phyloP scores from a whole-genome alignment of 345 rosid species.

The Gossypium thurberi region DNA sequence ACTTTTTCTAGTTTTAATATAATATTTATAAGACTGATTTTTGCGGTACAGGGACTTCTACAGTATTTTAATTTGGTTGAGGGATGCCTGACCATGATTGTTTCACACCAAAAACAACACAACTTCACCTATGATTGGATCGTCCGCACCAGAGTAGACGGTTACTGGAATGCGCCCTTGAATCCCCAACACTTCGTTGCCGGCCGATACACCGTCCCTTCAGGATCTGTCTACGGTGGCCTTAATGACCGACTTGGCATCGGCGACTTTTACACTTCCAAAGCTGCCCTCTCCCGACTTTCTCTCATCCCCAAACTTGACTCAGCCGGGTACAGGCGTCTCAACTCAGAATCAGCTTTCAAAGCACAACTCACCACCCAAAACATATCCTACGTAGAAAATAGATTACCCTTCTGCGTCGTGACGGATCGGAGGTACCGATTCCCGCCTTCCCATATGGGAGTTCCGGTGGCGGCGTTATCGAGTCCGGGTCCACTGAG shows the following conservation, averaged over 20 bases:
- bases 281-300: constrained; percentile 73
- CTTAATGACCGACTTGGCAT: constrained; percentile 89
- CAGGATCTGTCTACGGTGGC: constrained; percentile 81
- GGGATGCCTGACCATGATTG: constrained; percentile 68
- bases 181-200: constrained; percentile 49
- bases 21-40: no score
- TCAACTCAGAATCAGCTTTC: constrained; percentile 88
- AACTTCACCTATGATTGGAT: constrained; percentile 84
- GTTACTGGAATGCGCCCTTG: constrained; percentile 74
- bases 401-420: constrained; percentile 67
- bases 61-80: constrained; percentile 84
- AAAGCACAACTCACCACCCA: constrained; percentile 63
- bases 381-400: constrained; percentile 34
- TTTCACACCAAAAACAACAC: constrained; percentile 39
- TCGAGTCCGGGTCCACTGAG: constrained; percentile 75
- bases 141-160: constrained; percentile 87
- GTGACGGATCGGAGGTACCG: constrained; percentile 60
- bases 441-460: constrained; percentile 54
- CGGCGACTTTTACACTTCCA: constrained; percentile 57
- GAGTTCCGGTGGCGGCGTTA: constrained; percentile 73
- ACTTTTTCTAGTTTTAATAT: no score
- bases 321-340: constrained; percentile 39
- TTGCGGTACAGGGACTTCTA: constrained; percentile 54
- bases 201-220: constrained; percentile 67
- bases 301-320: constrained; percentile 68